phyloP scores from a whole-genome alignment of 208 protist genomes.

The Porcisia hertigi region DNA sequence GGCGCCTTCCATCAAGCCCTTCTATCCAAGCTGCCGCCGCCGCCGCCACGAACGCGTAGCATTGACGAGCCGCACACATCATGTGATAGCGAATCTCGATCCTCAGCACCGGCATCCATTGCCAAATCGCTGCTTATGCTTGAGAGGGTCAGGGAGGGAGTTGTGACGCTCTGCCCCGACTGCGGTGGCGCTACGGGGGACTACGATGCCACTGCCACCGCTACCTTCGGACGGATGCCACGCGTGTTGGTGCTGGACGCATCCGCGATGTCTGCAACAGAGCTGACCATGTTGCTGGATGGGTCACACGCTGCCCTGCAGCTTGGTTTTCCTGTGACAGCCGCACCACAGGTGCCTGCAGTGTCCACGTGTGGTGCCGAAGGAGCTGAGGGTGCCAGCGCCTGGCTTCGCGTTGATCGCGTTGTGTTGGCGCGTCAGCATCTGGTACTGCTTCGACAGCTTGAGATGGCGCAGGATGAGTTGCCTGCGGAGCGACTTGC shows the following conservation, averaged over 20 bases:
- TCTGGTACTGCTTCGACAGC: constrained; percentile 52
- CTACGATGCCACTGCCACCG: neutral
- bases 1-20: constrained; percentile 43
- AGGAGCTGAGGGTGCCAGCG: neutral
- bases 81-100: neutral
- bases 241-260: constrained; percentile 56
- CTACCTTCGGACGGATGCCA: constrained; percentile 10
- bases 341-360: neutral
- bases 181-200: neutral
- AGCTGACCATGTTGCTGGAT: constrained; percentile 51
- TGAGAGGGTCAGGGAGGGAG: constrained; percentile 11
- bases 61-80: neutral
- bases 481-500: constrained; percentile 31
- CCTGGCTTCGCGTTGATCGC: constrained; percentile 20
- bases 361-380: neutral
- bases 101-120: neutral
- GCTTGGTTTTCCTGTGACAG: constrained; percentile 4
- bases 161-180: constrained; percentile 6
- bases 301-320: constrained; percentile 38
- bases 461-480: constrained; percentile 76
- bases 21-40: constrained; percentile 29
- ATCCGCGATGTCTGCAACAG: constrained; percentile 32
- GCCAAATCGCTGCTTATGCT: constrained; percentile 2
- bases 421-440: constrained; percentile 55
- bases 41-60: neutral